phyloP scores from a whole-genome alignment of 2,329 filamentous ascomycete species.

The Endothia cerciana region DNA sequence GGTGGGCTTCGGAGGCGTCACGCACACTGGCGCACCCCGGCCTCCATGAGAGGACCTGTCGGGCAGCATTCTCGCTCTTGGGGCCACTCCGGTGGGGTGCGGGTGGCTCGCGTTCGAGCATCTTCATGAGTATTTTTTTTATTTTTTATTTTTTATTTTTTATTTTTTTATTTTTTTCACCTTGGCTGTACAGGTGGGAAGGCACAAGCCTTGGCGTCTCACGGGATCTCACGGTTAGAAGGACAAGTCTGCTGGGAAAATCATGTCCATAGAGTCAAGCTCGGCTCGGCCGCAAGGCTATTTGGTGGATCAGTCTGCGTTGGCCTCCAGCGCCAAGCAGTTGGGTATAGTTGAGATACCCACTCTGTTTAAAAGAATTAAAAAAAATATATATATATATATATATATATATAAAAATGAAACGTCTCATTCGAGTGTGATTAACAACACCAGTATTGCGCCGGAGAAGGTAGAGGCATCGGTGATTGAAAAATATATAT shows the following conservation, averaged over 20 bases:
- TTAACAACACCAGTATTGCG: no score
- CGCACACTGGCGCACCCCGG: neutral
- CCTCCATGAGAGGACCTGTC: neutral
- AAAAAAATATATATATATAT: no score
- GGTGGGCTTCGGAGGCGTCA: slow-evolving; percentile 20
- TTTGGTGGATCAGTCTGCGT: neutral
- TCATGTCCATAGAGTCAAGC: neutral
- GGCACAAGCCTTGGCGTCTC: neutral
- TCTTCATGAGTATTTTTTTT: neutral
- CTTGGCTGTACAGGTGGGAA: neutral
- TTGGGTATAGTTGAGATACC: neutral
- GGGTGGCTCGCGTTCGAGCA: neutral
- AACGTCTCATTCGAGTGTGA: no score
- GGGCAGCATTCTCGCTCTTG: neutral
- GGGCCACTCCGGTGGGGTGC: neutral
- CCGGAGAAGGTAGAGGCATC: no score
- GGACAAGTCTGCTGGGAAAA: neutral
- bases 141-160: no score
- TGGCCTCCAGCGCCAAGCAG: neutral
- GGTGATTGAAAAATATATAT: no score
- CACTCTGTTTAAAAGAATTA: no score
- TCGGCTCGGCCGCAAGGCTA: no score
- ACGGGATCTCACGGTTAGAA: neutral
- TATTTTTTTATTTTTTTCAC: no score
- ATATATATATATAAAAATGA: no score